Base-by-base conservation (phyloP, 352 stramenopile genomes). In the Phytophthora vignae region DNA sequence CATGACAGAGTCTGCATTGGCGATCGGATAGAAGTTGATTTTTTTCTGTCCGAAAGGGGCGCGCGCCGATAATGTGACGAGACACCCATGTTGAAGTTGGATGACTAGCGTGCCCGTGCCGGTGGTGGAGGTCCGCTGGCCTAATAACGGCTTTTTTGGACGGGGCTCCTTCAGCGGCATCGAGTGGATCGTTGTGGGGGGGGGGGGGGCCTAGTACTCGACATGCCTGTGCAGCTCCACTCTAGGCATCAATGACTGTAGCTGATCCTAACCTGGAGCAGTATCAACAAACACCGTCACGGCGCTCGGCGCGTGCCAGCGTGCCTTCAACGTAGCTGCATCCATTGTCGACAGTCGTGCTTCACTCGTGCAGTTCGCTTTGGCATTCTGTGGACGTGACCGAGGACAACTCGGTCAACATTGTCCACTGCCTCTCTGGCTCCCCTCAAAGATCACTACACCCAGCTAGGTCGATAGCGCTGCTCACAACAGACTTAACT, bases 21-120 rank as follows among this genome's bases (percentile, higher is more conserved):
- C 9, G 19, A 29, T 29, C 27, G 27, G 21, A 22, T 22, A 22
- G n/a, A n/a, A n/a, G 21, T 59, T 59, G 29, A 57, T 44, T 42
- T 59, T 59, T 36, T 59, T 59, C 53, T 42, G 53, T 56, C 25
- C 50, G 50, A 56, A 56, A 56, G 50, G 50, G 50, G 17, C 50
- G 22, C 38, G 17, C 50, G 50, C 38, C 19, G 21, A 55, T 17
- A n/a, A 21, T 56, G 50, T 53, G 46, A 53, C 46, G 46, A 53
- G 46, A 27, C 46, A 50, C 44, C n/a, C 48, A 56, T 14, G 50
- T 56, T 56, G 50, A 56, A 56, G 50, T 56, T 56, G 22, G 11
- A 56, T 12, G 48, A 49, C 17, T 49, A 21, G 48, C n/a, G 22
- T 55, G 49, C 50, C 50, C n/a, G 22, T 55, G 49, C 22, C 50